These are phyloP conservation scores for Aspergillus vadensis DNA, from an alignment of 2,329 filamentous ascomycete genomes.

Conservation along the genomic window DNA sequence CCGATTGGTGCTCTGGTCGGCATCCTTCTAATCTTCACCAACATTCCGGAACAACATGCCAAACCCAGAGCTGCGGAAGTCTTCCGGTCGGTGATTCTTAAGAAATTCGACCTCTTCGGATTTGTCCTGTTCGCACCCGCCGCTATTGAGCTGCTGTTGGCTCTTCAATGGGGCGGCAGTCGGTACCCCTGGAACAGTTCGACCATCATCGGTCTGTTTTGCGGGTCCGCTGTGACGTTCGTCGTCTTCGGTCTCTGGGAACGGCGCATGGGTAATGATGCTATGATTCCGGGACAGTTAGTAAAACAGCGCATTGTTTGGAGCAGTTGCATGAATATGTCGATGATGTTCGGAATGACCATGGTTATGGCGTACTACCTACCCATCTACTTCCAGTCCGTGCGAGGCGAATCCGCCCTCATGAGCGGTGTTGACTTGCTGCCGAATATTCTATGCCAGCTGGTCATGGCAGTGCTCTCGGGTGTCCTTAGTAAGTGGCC, in stretches of 20 bases:
- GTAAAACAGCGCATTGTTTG: constrained; percentile 16
- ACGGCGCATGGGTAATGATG: constrained; percentile 12
- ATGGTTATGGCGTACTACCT: constrained; percentile 47
- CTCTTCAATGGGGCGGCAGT: constrained; percentile 60
- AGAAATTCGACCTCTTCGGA: constrained; percentile 54
- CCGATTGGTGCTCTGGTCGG: constrained; percentile 42
- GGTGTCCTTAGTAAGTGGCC: constrained; percentile 32
- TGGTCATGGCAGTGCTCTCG: constrained; percentile 34
- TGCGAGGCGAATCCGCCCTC: constrained; percentile 32
- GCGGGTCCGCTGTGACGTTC: constrained; percentile 19
- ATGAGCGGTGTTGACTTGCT: constrained; percentile 31
- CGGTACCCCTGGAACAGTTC: constrained; percentile 52
- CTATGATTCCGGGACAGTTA: constrained; percentile 18
- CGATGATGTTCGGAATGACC: constrained; percentile 37
- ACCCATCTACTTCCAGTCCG: constrained; percentile 53
- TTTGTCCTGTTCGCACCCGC: constrained; percentile 55
- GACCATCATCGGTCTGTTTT: constrained; percentile 47
- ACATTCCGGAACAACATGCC: constrained; percentile 14
- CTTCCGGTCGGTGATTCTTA: constrained; percentile 13
- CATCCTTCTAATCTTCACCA: constrained; percentile 28
- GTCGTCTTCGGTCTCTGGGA: constrained; percentile 19
- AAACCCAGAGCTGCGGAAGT: constrained; percentile 3
- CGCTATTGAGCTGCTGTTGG: constrained; percentile 57
- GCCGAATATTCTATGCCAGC: constrained; percentile 34
- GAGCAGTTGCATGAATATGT: constrained; percentile 31